These are phyloP conservation scores for Zoysia pacifica DNA, from an alignment of 176 grass and related monocot species.

Conservation along the genomic window DNA sequence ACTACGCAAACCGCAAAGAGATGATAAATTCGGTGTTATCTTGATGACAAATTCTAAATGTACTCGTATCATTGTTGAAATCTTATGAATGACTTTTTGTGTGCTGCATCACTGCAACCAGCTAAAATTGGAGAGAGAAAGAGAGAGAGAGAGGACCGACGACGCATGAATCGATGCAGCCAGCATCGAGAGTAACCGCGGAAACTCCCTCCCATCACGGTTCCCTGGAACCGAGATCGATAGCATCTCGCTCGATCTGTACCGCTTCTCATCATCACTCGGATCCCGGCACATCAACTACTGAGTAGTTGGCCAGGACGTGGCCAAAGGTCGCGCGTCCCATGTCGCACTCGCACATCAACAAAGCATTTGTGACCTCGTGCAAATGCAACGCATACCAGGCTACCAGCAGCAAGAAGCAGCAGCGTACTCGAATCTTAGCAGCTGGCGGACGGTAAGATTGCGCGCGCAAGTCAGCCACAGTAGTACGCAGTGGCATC, in stretches of 20 bases:
- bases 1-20: background rate
- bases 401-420: background rate
- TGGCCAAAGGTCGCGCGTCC: background rate
- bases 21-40: background rate
- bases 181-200: background rate
- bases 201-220: background rate
- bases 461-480: background rate
- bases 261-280: background rate
- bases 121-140: no score
- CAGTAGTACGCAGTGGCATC: background rate
- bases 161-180: background rate
- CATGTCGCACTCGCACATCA: background rate
- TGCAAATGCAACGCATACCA: background rate
- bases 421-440: background rate
- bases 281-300: background rate
- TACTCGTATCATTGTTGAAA: background rate
- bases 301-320: background rate
- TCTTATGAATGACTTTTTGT: background rate
- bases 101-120: no score
- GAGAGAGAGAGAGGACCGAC: background rate
- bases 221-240: background rate
- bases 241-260: background rate
- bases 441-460: background rate
- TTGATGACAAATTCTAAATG: background rate
- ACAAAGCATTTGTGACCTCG: background rate